Evolutionary conservation across 768 basidiomycete genomes (phyloP), one percentile per base, ranked within the genome.

Genomic region (Glaciozyma antarctica): DNA sequence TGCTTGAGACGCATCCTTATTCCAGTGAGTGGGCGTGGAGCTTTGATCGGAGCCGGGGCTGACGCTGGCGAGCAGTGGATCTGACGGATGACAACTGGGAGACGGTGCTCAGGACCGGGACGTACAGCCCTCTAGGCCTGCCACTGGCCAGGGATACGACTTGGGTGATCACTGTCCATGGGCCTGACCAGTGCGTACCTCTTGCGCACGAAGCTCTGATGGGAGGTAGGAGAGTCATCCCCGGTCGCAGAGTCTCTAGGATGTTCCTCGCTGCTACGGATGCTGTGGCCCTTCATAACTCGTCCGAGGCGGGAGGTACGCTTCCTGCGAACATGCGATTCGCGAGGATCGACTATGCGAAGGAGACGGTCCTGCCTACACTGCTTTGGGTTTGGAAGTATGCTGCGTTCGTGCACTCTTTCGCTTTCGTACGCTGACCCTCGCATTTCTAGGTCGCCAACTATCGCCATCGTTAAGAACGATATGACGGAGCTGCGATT

Each of bases 381-480:
- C 52, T 52, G 5, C 51, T 43, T 47, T 70, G 69, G 69, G 24
- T 70, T 22, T 70, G 69, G 69, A 57, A 61, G 69, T 67, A 17
- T 38, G 65, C 47, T n/a, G n/a, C 47, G 16, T 22, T 47, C 30
- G 24, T 13, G 28, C 22, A 5, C 13, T 24, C 55, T 0, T 16
- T n/a, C 32, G 17, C 17, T 6, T 24, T 34, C 28, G 24, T n/a
- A 1, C 13, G 2, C 47, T 64, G 28, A 61, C n/a, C 4, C 5
- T 4, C 22, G 19, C 15, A 8, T 24, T 10, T 17, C 28, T 34
- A 70, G 69, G 16, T 41, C 51, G 3, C 69, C 69, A 12, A 56
- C 66, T 5, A 60, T 70, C 28, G 65, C 67, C 9, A 49, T 70
- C 55, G 66, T 41, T 15, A 65, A 60, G 19, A 44, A 66, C 49